These are phyloP conservation scores for Xylaria sp. DNA, from an alignment of 2,329 filamentous ascomycete species.

Conservation along the genomic window DNA sequence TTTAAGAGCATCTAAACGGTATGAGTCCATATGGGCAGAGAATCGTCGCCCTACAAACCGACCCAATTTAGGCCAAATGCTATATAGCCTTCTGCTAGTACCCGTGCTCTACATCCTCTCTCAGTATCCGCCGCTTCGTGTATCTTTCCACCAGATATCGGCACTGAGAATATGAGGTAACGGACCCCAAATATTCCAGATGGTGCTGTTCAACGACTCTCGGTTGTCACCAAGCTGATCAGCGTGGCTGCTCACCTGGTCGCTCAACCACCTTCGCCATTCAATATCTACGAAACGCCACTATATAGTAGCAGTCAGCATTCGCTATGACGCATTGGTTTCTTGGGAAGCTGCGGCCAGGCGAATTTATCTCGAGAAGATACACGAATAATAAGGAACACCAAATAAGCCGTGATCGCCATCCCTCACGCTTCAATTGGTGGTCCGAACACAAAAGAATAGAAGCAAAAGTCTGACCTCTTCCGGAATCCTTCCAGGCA, in stretches of 20 bases:
- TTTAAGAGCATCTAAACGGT: neutral
- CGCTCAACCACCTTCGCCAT: conserved; percentile 45
- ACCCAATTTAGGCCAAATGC: neutral
- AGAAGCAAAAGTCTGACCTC: conserved; percentile 33
- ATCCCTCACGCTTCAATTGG: neutral
- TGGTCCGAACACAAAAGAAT: neutral
- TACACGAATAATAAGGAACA: neutral
- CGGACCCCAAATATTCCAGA: conserved; percentile 42
- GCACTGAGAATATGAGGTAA: conserved; percentile 42
- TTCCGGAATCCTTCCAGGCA: conserved; percentile 40
- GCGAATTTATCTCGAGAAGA: neutral
- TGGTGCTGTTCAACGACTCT: conserved; percentile 25
- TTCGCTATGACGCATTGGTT: neutral
- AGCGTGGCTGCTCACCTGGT: conserved; percentile 34
- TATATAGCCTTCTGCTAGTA: neutral
- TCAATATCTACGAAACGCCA: conserved; percentile 43
- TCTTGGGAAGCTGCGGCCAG: neutral
- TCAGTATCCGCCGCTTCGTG: conserved; percentile 7
- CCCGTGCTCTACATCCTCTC: neutral
- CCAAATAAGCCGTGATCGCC: neutral
- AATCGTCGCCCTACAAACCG: neutral
- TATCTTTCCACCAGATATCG: conserved; percentile 30
- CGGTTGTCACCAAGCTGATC: conserved; percentile 2
- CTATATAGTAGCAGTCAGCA: conserved; percentile 27
- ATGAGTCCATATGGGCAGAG: neutral